Percentiles rank a stretch among this genome's conserved stretches.
Evolutionary conservation across 2,329 filamentous ascomycete species (phyloP).

Genomic region (Diaporthe citriasiana): DNA sequence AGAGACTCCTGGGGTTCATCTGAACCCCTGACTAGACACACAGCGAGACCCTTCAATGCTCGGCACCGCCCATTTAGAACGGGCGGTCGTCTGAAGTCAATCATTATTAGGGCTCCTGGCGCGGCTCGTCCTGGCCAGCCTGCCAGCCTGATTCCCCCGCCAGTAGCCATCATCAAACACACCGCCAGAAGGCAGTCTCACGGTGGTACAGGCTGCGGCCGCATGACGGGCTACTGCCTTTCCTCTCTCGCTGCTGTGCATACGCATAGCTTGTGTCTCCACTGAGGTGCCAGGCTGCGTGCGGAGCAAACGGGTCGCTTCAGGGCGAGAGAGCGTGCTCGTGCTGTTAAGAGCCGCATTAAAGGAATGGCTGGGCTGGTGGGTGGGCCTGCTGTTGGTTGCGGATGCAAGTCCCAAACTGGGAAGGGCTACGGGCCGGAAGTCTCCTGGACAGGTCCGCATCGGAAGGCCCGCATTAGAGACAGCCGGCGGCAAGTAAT

Average conservation of each 20-base stretch:
- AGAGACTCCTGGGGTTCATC: neutral
- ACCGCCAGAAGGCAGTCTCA: slow-evolving; percentile 37
- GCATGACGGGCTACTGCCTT: slow-evolving; percentile 32
- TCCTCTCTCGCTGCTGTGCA: slow-evolving; percentile 4
- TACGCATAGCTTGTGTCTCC: slow-evolving; percentile 15
- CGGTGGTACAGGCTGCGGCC: slow-evolving; percentile 35
- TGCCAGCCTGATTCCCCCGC: neutral
- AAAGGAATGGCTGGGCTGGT: slow-evolving; percentile 39
- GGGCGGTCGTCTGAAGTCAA: neutral
- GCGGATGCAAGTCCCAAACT: slow-evolving; percentile 2
- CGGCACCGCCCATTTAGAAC: slow-evolving; percentile 19
- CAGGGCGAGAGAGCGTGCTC: neutral
- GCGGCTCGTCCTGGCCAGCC: slow-evolving; percentile 1
- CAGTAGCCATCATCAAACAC: slow-evolving; percentile 34
- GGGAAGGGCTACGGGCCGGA: slow-evolving; percentile 1
- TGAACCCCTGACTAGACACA: slow-evolving; percentile 25
- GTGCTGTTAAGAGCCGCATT: slow-evolving; percentile 40
- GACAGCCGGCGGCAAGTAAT: neutral
- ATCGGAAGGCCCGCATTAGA: neutral
- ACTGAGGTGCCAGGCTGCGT: slow-evolving; percentile 24
- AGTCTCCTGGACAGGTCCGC: neutral
- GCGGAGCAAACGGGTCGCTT: slow-evolving; percentile 25
- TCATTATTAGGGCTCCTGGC: neutral
- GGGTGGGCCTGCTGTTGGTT: slow-evolving; percentile 15
- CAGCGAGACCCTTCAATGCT: neutral